These are phyloP conservation scores for Pezicula neosporulosa DNA, from an alignment of 2,329 filamentous ascomycete species.

Conservation along the genomic window DNA sequence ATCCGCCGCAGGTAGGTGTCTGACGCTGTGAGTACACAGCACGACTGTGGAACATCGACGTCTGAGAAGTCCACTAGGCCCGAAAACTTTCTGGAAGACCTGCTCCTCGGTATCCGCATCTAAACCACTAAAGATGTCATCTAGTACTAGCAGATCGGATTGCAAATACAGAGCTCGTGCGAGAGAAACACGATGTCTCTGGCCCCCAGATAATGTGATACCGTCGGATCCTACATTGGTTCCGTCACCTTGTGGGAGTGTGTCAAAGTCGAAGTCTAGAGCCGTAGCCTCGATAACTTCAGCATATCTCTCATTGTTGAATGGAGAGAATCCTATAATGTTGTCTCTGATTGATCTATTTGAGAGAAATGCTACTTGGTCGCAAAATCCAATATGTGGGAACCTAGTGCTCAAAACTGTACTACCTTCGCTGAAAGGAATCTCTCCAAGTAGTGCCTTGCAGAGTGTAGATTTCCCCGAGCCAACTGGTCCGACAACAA, in stretches of 20 bases:
- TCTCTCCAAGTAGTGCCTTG: constrained; percentile 30
- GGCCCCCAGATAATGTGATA: constrained; percentile 10
- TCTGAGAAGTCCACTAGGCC: constrained; percentile 6
- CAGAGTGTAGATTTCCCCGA: constrained; percentile 32
- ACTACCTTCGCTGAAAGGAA: constrained; percentile 24
- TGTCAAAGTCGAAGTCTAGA: constrained; percentile 17
- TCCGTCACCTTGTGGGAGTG: constrained; percentile 14
- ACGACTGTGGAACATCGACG: constrained; percentile 29
- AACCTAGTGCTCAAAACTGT: constrained; percentile 12
- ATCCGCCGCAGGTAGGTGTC: constrained; percentile 31
- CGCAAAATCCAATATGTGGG: constrained; percentile 34
- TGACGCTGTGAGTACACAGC: constrained; percentile 28
- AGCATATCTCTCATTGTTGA: constrained; percentile 22
- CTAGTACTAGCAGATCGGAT: constrained; percentile 13
- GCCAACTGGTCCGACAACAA: constrained; percentile 24
- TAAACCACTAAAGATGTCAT: constrained; percentile 20
- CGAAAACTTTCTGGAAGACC: constrained; percentile 13
- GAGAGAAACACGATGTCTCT: constrained; percentile 9
- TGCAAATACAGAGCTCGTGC: too few relatives aligned
- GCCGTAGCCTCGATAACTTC: constrained; percentile 18
- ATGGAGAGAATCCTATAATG: constrained; percentile 28
- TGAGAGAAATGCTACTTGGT: constrained; percentile 39
- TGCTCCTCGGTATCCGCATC: constrained; percentile 11
- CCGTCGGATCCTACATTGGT: constrained; percentile 17
- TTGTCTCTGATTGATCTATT: constrained; percentile 36